Percentiles rank a stretch among this genome's conserved stretches.
Conservation (phyloP, 306 rosid genomes). For the Comarum palustre region DNA sequence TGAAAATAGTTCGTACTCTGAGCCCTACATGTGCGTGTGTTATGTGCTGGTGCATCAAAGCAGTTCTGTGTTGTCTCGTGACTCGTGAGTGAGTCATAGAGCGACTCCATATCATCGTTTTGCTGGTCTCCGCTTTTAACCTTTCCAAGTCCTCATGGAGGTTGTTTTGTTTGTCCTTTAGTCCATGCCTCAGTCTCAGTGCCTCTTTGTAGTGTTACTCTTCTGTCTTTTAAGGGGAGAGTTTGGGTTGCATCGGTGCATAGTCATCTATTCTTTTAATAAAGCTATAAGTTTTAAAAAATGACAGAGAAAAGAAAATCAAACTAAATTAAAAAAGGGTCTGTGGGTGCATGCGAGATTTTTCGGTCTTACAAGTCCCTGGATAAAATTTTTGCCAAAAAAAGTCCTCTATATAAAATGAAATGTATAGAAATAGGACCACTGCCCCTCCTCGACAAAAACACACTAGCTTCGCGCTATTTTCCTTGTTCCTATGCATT, state of each 20-base stretch:
- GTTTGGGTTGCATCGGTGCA: no score
- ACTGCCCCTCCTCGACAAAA: constrained; percentile 3
- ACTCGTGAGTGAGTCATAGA: not conserved
- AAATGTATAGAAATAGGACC: not conserved
- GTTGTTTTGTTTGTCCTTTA: constrained; percentile 10
- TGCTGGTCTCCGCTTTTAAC: not conserved
- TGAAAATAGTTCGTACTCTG: no score
- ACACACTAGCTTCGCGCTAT: constrained; percentile 3
- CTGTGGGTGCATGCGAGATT: no score
- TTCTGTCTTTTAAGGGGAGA: no score
- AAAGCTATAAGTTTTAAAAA: no score
- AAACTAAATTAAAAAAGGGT: no score
- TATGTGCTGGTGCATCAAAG: not conserved
- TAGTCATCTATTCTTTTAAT: no score
- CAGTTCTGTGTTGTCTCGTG: not conserved
- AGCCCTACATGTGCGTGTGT: not conserved
- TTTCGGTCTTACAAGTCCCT: no score
- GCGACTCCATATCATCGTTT: not conserved
- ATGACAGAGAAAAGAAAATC: no score
- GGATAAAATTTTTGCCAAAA: no score
- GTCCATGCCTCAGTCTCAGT: not conserved
- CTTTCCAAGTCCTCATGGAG: not conserved
- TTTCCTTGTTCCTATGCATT: constrained; percentile 6
- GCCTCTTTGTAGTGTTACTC: not conserved
- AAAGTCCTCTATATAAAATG: not conserved